phyloP scores from a whole-genome alignment of 495 filamentous ascomycete species.

The Hypoxylon trugodes region DNA sequence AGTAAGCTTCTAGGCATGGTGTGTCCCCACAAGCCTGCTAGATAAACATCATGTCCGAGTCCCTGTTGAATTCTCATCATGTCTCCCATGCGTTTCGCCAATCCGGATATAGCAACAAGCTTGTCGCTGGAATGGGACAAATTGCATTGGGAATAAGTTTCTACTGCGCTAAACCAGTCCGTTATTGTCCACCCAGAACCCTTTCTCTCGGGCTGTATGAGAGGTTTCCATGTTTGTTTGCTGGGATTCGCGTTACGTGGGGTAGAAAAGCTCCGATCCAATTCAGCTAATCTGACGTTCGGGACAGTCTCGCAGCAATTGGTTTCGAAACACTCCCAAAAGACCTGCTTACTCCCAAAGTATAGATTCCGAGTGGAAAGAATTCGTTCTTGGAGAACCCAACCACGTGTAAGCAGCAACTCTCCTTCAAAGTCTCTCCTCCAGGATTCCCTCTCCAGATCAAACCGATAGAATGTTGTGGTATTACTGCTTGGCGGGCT shows the following conservation, averaged over 20 bases:
- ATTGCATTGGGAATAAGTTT: conserved; percentile 17
- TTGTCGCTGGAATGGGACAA: conserved; percentile 20
- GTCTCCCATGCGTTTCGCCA: conserved; percentile 16
- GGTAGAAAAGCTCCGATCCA: background rate
- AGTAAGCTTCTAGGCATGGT: conserved; percentile 25
- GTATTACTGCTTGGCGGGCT: background rate
- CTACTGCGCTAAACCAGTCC: conserved; percentile 10
- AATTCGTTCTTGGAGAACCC: conserved; percentile 39
- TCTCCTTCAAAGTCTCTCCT: conserved; percentile 12
- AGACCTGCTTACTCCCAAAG: conserved; percentile 35
- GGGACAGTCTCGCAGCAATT: conserved; percentile 25
- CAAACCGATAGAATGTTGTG: conserved; percentile 1
- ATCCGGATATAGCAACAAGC: conserved; percentile 27
- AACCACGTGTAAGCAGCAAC: conserved; percentile 22
- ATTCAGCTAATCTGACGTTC: background rate
- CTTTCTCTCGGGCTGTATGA: background rate
- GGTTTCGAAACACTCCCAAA: conserved; percentile 32
- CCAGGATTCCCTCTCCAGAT: conserved; percentile 13
- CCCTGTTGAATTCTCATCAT: background rate
- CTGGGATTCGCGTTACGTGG: background rate
- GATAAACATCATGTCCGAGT: conserved; percentile 3
- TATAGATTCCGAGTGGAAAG: conserved; percentile 33
- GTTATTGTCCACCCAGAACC: background rate
- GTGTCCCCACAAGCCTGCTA: conserved; percentile 29
- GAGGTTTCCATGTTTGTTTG: conserved; percentile 10